Evolutionary conservation across 73 alveolate species (phyloP).

Genomic region (Paramecium pentaurelia): DNA sequence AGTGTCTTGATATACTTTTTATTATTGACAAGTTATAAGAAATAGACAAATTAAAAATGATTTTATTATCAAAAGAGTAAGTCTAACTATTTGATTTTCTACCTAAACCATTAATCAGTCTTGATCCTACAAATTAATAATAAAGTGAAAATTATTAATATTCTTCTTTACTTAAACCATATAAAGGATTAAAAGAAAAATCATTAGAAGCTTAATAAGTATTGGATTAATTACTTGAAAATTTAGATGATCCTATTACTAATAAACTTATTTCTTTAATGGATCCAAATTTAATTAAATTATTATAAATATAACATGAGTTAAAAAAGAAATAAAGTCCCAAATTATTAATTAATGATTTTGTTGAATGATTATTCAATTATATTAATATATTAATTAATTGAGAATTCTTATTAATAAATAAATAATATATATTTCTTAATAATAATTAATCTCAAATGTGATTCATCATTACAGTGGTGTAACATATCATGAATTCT

Average conservation of each 20-base stretch:
- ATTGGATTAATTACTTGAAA: neutral
- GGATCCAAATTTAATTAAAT: neutral
- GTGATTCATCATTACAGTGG: neutral
- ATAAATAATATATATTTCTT: neutral
- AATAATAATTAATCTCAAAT: slow-evolving; percentile 80
- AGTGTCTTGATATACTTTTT: slow-evolving; percentile 32
- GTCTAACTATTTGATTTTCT: slow-evolving; percentile 50
- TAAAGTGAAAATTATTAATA: neutral
- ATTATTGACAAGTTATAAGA: slow-evolving; percentile 49
- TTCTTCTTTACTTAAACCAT: neutral
- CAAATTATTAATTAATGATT: neutral
- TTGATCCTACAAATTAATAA: neutral
- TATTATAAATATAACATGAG: neutral
- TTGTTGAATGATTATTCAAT: neutral
- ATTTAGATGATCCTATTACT: neutral
- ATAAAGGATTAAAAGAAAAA: neutral
- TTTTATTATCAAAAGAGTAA: neutral
- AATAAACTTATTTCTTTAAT: neutral
- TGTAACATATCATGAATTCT: neutral
- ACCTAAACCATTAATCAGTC: slow-evolving; percentile 51
- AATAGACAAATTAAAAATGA: slow-evolving; percentile 59
- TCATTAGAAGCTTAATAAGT: slow-evolving; percentile 26
- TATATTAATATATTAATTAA: neutral
- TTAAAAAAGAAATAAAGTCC: neutral
- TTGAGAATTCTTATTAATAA: neutral